Conservation (phyloP, 805 yeast species). For the Metschnikowia dekortorum region DNA sequence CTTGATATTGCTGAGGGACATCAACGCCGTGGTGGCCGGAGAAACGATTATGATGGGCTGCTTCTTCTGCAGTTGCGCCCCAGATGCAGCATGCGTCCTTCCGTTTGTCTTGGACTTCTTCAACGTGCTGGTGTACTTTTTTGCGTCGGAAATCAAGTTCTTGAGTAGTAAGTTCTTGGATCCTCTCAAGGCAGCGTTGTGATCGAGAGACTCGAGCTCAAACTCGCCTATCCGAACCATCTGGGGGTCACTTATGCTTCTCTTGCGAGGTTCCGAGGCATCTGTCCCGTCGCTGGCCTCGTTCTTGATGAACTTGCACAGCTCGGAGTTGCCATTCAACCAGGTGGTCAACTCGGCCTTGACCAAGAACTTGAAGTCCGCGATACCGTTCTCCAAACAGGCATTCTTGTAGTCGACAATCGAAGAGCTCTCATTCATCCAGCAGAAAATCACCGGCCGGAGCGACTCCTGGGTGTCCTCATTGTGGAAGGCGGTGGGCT, state of each 20-base stretch:
- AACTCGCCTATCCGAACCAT: constrained; percentile 41
- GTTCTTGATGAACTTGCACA: constrained; percentile 50
- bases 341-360: constrained; percentile 80
- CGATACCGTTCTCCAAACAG: constrained; percentile 59
- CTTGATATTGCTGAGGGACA: constrained; percentile 38
- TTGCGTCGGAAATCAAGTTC: constrained; percentile 65
- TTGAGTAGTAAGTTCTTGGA: constrained; percentile 61
- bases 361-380: constrained; percentile 76
- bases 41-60: constrained; percentile 43
- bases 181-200: constrained; percentile 62
- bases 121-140: constrained; percentile 49
- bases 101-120: constrained; percentile 26
- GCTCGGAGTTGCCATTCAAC: constrained; percentile 65
- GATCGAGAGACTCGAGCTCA: constrained; percentile 53
- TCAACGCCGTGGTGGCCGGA: constrained; percentile 41
- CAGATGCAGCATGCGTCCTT: constrained; percentile 6
- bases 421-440: constrained; percentile 67
- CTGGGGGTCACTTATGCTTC: constrained; percentile 40
- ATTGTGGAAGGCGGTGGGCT: constrained; percentile 51
- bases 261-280: constrained; percentile 8
- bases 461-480: constrained; percentile 48
- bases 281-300: constrained; percentile 1
- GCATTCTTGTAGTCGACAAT: constrained; percentile 78
- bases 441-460: constrained; percentile 67
- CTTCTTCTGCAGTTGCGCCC: constrained; percentile 22